Conservation (phyloP, 2,329 filamentous ascomycete species). For the Hypocrella siamensis region DNA sequence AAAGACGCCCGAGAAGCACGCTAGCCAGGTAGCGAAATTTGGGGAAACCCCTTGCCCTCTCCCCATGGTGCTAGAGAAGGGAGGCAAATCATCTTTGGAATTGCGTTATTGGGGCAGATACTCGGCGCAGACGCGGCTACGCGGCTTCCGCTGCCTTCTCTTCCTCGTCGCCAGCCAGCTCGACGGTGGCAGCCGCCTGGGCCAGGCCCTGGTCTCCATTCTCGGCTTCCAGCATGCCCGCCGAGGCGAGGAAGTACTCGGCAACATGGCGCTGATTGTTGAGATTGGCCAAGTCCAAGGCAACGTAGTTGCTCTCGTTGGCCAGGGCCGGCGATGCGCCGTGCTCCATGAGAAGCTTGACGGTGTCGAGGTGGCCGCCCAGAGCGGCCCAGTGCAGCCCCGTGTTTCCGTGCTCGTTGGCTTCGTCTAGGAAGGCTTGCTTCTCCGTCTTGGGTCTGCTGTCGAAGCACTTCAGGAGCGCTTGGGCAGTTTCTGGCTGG, state of each 20-base stretch:
- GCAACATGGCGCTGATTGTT: conserved; percentile 52
- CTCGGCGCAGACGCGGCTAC: too few relatives aligned
- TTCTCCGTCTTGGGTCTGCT: conserved; percentile 23
- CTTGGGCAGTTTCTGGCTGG: conserved; percentile 25
- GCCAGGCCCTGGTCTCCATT: conserved; percentile 29
- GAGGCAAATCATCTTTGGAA: too few relatives aligned
- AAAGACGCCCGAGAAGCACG: too few relatives aligned
- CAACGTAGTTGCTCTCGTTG: conserved; percentile 74
- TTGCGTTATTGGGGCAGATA: too few relatives aligned
- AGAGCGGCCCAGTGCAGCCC: conserved; percentile 87
- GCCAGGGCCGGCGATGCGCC: conserved; percentile 65
- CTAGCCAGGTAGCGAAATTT: too few relatives aligned
- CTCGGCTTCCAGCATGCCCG: conserved; percentile 29
- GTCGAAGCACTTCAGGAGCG: conserved; percentile 26
- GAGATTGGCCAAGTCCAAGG: conserved; percentile 58
- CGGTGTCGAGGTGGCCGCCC: conserved; percentile 69
- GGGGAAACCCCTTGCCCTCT: too few relatives aligned
- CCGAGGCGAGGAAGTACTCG: conserved; percentile 39
- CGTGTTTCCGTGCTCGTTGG: conserved; percentile 78
- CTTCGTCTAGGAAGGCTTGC: conserved; percentile 44
- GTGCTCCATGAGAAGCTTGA: conserved; percentile 59
- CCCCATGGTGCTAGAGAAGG: too few relatives aligned
- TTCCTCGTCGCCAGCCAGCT: conserved; percentile 17
- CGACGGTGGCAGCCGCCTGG: conserved; percentile 20
- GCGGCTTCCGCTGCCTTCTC: conserved; percentile 7